Conservation (phyloP, 1,284 basidiomycete genomes). For the Trichosporon sp. region DNA sequence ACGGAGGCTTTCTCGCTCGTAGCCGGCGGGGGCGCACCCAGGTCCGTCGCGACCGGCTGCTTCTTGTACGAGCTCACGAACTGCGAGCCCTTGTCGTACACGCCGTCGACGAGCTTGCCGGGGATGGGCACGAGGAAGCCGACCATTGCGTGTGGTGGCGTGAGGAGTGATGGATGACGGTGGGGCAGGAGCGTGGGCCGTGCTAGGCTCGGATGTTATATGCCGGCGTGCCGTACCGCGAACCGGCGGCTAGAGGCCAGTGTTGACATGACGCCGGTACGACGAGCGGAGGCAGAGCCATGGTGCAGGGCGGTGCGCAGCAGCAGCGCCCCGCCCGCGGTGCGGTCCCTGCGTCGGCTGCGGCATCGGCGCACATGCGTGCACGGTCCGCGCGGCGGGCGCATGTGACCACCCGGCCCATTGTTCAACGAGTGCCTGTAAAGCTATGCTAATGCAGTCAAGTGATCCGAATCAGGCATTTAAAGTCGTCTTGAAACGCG, state of each 20-base stretch:
- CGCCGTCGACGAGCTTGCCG: conserved; percentile 6
- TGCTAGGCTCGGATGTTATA: not conserved
- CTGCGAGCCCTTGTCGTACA: not conserved
- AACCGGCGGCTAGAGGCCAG: no score
- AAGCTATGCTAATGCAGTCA: no score
- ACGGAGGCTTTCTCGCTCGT: not conserved
- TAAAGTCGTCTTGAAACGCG: not conserved
- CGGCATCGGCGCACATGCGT: not conserved
- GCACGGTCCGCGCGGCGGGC: no score
- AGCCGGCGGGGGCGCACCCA: not conserved
- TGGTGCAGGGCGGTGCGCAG: not conserved
- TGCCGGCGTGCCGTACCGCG: no score
- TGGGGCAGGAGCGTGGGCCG: not conserved
- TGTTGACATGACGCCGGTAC: no score
- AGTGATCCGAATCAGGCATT: not conserved
- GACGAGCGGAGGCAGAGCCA: no score
- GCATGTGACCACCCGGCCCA: not conserved
- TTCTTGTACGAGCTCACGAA: conserved; percentile 12
- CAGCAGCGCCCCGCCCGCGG: no score
- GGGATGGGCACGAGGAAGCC: conserved; percentile 9
- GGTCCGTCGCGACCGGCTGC: not conserved
- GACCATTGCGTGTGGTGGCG: conserved; percentile 27
- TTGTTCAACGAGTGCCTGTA: not conserved
- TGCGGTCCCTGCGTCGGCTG: not conserved
- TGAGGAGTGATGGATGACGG: not conserved